Base-by-base conservation (phyloP, 352 stramenopile species). In the Phytophthora fragariae region DNA sequence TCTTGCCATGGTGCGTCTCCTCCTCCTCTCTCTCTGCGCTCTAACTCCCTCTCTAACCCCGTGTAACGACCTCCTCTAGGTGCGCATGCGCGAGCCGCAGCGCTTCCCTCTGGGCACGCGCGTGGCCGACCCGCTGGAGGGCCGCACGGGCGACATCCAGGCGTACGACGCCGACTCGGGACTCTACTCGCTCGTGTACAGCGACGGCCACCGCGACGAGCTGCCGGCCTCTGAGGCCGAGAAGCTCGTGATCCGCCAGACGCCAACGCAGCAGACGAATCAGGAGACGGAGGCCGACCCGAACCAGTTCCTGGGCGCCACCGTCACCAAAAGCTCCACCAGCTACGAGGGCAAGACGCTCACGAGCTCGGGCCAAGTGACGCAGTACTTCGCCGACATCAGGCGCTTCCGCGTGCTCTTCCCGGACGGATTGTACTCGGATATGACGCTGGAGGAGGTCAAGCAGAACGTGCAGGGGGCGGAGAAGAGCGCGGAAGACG, bases 101-200 rank as follows among this genome's bases (percentile, higher is more conserved):
- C 74, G 81, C 21, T 84, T 81, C 57, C 62, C 73, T 29, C 29
- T 91, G 7, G 83, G 84, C 39, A 89, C 76, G 39, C 83, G 83
- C 15, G 84, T 92, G 15, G 83, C 83, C 19, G 81, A 89, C 35
- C 85, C 84, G 5, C 31, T 91, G 11, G 84, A 92, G 67, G 85
- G 85, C 52, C 80, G 84, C 15, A 90, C 82, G 33, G 85, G 85
- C n/a, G 33, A 74, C n/a, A 84, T 92, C 54, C 64, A 68, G 24
- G 57, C 61, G 15, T 92, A 77, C 50, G 79, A 91, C 65, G 53
- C 56, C 15, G 70, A 62, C 55, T 70, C 69, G 31, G 82, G 75
- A 0, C 53, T 87, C 29, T 92, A 92, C 68, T 75, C 75, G 15
- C 68, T 92, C 15, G 62, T 78, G 21, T 92, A 84, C 62, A 80